phyloP scores from a whole-genome alignment of 495 filamentous ascomycete genomes.

The Talaromyces proteolyticus region DNA sequence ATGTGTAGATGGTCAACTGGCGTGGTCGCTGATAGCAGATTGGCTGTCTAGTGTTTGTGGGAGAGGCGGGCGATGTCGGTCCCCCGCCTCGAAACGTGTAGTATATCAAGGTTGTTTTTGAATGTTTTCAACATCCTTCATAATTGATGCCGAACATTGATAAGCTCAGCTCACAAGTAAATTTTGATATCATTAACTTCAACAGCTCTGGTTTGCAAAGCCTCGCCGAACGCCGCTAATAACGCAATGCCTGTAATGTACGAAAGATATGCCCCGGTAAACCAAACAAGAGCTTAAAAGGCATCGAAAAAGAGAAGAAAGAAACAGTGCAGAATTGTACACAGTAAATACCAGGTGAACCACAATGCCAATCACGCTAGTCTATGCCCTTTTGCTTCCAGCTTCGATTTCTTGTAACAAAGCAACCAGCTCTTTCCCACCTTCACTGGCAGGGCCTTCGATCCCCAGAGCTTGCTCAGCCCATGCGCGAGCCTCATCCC shows the following conservation, averaged over 20 bases:
- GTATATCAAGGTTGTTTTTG: too few relatives aligned
- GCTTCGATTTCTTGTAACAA: slow-evolving; percentile 66
- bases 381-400: slow-evolving; percentile 23
- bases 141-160: too few relatives aligned
- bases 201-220: background rate
- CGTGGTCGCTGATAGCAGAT: too few relatives aligned
- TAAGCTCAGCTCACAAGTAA: background rate
- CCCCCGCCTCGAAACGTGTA: too few relatives aligned
- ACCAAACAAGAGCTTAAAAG: too few relatives aligned
- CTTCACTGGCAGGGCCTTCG: slow-evolving; percentile 64
- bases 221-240: background rate
- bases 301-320: background rate
- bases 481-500: slow-evolving; percentile 75
- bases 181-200: background rate
- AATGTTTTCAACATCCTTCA: too few relatives aligned
- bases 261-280: background rate
- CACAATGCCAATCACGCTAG: background rate
- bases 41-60: too few relatives aligned
- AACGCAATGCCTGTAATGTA: background rate
- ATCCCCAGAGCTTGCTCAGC: slow-evolving; percentile 72
- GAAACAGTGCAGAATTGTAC: background rate
- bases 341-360: background rate
- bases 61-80: too few relatives aligned
- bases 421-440: slow-evolving; percentile 52
- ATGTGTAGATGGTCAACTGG: background rate